Base-by-base conservation (phyloP, 2,329 filamentous ascomycete genomes). In the Talaromyces amestolkiae region DNA sequence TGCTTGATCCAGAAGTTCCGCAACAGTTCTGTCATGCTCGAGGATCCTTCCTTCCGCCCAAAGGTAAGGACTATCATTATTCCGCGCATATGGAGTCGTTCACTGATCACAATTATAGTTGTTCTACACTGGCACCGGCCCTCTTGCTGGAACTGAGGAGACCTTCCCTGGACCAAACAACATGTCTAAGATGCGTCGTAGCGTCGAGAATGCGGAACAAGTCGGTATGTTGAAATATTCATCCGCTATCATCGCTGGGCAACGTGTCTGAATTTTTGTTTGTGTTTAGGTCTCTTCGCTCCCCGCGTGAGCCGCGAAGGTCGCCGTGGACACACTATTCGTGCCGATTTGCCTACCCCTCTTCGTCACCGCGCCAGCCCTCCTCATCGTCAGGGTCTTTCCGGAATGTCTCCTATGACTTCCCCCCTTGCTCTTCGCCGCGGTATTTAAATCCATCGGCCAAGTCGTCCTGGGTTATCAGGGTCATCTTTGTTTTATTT, bases 1-100 rank as follows among this genome's bases (percentile, higher is more conserved):
- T 94, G 92, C 69, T 84, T 98, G 0, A 87, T 97, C 7, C 91
- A 96, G 76, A 97, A 98, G 75, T 99, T 99, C 74, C 89, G 95
- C 41, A 99, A 99, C 80, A 97, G 92, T 45, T 94, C 92, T 0
- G 93, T 99, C 35, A 97, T 98, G 92, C 83, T 94, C 0, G 93
- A 98, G 78, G 86, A 88, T 11, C 83, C 87, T 0, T 88, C 90
- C 61, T 96, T 92, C 72, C 89, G 92, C 0, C 95, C 95, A 0
- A 96, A 96, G 84, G 90, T 93, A 76, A 31, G 15, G 76, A 56
- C 11, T 67, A 33, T 11, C 22, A 11, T 5, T 64, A 86, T 84
- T 75, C 87, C 0, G 17, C 19, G 27, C 22, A 11, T 45, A 15
- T 8, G 24, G 45, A 31, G 9, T 22, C 13, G 11, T 31, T 31